Evolutionary conservation across 495 filamentous ascomycete species (phyloP).

Genomic region (Tuber umbilicatum): DNA sequence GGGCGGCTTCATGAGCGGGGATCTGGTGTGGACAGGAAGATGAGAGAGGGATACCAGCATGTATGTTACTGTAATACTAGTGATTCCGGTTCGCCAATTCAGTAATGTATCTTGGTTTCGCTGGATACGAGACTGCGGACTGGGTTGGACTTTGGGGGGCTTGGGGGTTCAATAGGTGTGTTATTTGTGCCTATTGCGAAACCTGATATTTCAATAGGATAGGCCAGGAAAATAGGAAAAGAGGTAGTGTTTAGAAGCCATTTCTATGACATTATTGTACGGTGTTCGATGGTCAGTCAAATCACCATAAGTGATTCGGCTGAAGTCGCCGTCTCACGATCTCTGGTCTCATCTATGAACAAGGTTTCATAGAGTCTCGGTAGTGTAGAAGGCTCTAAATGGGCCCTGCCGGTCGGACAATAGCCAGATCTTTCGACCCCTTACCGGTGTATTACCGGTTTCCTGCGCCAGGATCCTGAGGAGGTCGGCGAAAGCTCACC

Average conservation of each 20-base stretch:
- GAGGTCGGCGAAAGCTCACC: neutral
- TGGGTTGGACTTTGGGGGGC: neutral
- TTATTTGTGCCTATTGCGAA: constrained; percentile 1
- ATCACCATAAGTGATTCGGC: neutral
- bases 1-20: constrained; percentile 48
- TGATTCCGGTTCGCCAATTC: neutral
- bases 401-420: neutral
- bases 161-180: neutral
- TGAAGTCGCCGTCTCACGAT: neutral
- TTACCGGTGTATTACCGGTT: neutral
- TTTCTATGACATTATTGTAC: neutral
- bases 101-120: neutral
- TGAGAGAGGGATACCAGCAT: constrained; percentile 33
- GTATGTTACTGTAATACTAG: neutral
- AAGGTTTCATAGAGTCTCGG: neutral
- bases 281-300: neutral
- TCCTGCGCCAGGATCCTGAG: neutral
- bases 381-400: neutral
- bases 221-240: neutral
- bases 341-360: neutral
- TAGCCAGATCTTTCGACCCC: neutral
- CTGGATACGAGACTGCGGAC: neutral
- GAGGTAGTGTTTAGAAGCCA: neutral
- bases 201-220: constrained; percentile 3
- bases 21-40: constrained; percentile 55